Conservation (phyloP, 106 monocot species). For the Agapanthus africanus region DNA sequence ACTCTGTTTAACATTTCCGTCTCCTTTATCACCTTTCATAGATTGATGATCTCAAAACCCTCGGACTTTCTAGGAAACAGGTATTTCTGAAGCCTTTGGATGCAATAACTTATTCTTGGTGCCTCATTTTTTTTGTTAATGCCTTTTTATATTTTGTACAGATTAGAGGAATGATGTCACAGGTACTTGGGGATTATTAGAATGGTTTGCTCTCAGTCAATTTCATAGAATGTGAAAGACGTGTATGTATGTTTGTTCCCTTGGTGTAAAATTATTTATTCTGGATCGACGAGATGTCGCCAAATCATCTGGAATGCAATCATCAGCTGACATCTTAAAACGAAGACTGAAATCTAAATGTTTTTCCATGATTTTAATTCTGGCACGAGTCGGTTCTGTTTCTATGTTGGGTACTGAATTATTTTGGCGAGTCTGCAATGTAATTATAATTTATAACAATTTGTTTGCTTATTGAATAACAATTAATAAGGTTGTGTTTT, state of each 20-base stretch:
- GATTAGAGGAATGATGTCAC: slow-evolving; percentile 36
- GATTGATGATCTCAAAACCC: slow-evolving; percentile 33
- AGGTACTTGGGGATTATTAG: slow-evolving; percentile 20
- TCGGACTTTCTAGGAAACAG: slow-evolving; percentile 31
- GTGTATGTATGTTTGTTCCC: not conserved
- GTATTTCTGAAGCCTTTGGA: slow-evolving; percentile 10
- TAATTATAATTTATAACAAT: too few relatives aligned
- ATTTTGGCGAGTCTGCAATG: too few relatives aligned
- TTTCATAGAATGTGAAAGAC: not conserved
- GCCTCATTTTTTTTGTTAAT: not conserved
- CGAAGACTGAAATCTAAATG: too few relatives aligned
- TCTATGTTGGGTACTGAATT: too few relatives aligned
- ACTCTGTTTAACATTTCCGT: not conserved
- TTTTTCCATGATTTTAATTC: not conserved
- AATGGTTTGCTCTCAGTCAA: not conserved
- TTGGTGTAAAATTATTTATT: not conserved
- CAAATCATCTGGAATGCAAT: too few relatives aligned
- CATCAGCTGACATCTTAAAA: too few relatives aligned
- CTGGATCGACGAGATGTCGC: not conserved
- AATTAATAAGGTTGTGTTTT: too few relatives aligned
- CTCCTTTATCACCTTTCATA: slow-evolving; percentile 14
- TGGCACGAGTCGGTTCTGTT: not conserved
- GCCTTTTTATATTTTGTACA: slow-evolving; percentile 12
- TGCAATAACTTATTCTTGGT: not conserved
- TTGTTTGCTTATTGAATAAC: too few relatives aligned